Conservation (phyloP, 2,329 filamentous ascomycete species). For the Fusarium drepaniforme region DNA sequence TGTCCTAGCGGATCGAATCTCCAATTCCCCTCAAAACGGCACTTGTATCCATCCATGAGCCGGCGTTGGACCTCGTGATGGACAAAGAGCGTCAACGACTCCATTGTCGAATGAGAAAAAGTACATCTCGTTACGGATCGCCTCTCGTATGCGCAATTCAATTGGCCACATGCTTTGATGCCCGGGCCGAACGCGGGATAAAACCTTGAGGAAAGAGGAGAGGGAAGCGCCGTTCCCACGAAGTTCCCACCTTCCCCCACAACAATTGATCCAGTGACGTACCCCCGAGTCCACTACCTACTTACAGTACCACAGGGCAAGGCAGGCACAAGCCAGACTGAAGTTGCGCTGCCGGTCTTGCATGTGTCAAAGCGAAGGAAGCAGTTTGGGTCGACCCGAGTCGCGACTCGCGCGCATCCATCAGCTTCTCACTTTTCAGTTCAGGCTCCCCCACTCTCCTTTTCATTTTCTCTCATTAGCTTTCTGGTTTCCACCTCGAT, state of each 20-base stretch:
- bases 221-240: conserved; percentile 5
- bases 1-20: conserved; percentile 15
- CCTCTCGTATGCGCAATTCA: neutral
- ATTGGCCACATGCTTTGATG: neutral
- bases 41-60: conserved; percentile 17
- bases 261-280: conserved; percentile 14
- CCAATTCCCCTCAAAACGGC: conserved; percentile 7
- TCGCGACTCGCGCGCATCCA: conserved; percentile 13
- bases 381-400: neutral
- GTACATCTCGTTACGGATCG: neutral
- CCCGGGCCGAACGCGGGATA: conserved; percentile 7
- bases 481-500: neutral
- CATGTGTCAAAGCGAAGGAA: conserved; percentile 22
- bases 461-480: neutral
- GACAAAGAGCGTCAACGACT: neutral
- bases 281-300: conserved; percentile 4
- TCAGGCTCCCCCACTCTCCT: neutral
- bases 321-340: neutral
- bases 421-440: conserved; percentile 11
- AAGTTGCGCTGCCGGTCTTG: neutral
- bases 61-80: conserved; percentile 18
- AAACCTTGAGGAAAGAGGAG: conserved; percentile 3
- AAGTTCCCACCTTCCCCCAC: conserved; percentile 13
- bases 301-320: neutral
- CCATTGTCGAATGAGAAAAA: conserved; percentile 7